Base-by-base conservation (phyloP, 2,329 filamentous ascomycete genomes). In the Colletotrichum tamarilloi region DNA sequence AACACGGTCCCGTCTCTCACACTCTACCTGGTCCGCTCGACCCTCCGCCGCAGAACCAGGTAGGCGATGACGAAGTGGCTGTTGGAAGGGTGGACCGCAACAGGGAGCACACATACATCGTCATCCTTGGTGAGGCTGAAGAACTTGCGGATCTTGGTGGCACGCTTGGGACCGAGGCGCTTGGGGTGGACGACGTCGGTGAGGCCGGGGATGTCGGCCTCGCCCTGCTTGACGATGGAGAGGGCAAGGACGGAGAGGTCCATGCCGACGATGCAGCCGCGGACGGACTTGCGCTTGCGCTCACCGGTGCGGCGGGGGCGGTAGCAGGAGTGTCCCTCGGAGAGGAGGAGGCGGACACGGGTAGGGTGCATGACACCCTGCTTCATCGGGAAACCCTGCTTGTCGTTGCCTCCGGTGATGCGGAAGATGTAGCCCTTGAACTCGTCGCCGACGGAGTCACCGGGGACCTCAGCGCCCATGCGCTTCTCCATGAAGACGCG, bases 331-430 rank as follows among this genome's bases (percentile, higher is more conserved):
- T 98, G 97, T 86, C 97, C 97, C 71, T 97, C 95, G 85, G 93
- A 85, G 84, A 99, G 95, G 83, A 99, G 94, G 80, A 99, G 95
- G 81, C 94, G 93, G 89, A 98, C 97, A 97, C 97, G 97, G 86
- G 94, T 97, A 82, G 97, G 95, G 87, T 97, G 94, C 92, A 99
- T 96, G 86, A 97, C 94, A 91, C 97, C 97, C 93, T 99, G 97
- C 95, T 99, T 99, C 97, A 99, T 99, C 82, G 97, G 97, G 92
- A 99, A 99, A 90, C 97, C 97, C 92, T 99, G 97, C 95, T 99
- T 99, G 94, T 99, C 97, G 94, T 99, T 99, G 85, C 97, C 97
- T 84, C 97, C 97, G 83, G 97, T 99, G 90, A 99, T 98, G 86
- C 92, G 93, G 93, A 99, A 95, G 90, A 99, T 93, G 91, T 99